Evolutionary conservation across 2,329 filamentous ascomycete species (phyloP).

Genomic region (Geoglossum cookeanum): DNA sequence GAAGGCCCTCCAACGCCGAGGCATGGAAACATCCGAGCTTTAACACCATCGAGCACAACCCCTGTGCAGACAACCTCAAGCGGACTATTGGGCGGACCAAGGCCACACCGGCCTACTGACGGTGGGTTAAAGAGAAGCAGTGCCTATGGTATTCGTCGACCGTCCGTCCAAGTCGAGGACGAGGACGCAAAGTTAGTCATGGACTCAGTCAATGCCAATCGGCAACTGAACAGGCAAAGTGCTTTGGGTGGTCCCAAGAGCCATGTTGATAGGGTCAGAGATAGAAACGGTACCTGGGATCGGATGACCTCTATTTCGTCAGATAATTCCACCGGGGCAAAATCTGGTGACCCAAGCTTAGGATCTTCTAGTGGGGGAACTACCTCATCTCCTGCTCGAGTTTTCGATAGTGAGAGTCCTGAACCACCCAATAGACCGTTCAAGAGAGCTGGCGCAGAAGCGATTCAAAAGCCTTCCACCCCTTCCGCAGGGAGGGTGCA

Average conservation of each 20-base stretch:
- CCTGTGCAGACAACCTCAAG: background rate
- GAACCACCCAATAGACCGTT: background rate
- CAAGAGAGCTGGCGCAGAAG: background rate
- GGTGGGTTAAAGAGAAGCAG: constrained; percentile 15
- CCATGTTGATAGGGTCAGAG: background rate
- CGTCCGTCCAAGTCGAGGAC: constrained; percentile 15
- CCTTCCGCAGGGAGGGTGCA: background rate
- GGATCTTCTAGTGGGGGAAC: background rate
- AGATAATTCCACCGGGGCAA: background rate
- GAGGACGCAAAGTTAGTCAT: constrained; percentile 22
- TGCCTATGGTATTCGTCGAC: constrained; percentile 4
- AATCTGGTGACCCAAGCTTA: background rate
- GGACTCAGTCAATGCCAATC: constrained; percentile 7
- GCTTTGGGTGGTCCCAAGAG: background rate
- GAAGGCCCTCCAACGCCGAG: background rate
- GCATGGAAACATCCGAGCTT: background rate
- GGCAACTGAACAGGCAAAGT: constrained; percentile 3
- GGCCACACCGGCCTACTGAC: constrained; percentile 8
- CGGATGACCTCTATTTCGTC: background rate
- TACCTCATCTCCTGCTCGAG: background rate
- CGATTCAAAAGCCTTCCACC: background rate
- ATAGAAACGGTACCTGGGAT: background rate
- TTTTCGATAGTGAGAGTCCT: background rate
- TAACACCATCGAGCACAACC: background rate
- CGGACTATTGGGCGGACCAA: background rate